phyloP scores from a whole-genome alignment of 805 yeast genomes.

The Ogataea neopini region DNA sequence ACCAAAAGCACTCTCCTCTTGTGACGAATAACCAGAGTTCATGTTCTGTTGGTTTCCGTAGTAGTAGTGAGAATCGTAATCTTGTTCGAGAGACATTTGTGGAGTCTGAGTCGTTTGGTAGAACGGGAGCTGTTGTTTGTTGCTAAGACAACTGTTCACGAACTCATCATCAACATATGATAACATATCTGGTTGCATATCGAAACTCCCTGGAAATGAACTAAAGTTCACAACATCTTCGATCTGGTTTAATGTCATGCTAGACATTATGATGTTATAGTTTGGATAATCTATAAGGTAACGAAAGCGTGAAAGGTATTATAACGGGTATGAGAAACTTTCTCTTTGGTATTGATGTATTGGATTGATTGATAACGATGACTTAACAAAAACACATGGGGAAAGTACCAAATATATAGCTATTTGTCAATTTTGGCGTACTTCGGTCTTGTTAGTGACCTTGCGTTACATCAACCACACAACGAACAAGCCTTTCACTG shows the following conservation, averaged over 20 bases:
- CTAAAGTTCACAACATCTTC: constrained; percentile 15
- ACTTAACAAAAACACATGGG: background rate
- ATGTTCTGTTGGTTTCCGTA: constrained; percentile 10
- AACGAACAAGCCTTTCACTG: constrained; percentile 2
- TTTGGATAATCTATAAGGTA: too few relatives aligned
- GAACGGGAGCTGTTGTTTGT: background rate
- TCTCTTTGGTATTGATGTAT: too few relatives aligned
- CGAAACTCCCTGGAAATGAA: constrained; percentile 5
- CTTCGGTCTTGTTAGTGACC: constrained; percentile 5
- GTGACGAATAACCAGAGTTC: constrained; percentile 19
- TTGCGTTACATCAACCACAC: constrained; percentile 12
- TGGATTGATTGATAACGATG: too few relatives aligned
- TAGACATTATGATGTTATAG: constrained; percentile 13
- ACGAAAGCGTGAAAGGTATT: background rate
- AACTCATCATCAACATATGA: constrained; percentile 17
- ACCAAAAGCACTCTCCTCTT: constrained; percentile 12
- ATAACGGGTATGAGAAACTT: too few relatives aligned
- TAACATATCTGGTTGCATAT: constrained; percentile 12
- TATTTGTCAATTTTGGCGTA: constrained; percentile 1
- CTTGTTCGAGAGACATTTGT: constrained; percentile 9
- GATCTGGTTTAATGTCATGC: constrained; percentile 17
- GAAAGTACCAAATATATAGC: constrained; percentile 6
- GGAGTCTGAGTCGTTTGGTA: constrained; percentile 1
- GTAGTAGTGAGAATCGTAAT: constrained; percentile 13
- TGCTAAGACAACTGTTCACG: background rate